Evolutionary conservation across 73 alveolate genomes (phyloP), one percentile per base, ranked within the genome.

Genomic region (Breviolum minutum): DNA sequence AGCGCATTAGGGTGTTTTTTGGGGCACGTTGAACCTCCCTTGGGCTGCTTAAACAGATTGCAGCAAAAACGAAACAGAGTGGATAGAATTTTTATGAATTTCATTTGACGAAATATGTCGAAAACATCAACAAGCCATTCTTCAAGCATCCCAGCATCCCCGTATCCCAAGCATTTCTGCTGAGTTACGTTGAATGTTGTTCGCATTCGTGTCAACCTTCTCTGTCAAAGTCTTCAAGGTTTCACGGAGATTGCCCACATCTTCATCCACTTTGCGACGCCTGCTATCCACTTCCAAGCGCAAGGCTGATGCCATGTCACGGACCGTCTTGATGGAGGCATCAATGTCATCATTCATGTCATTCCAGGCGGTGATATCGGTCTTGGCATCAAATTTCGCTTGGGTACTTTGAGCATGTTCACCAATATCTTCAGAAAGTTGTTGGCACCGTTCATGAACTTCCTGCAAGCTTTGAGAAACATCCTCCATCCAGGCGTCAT

Each of bases 401-500:
- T 94, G 99, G 30, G 94, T 94, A 73, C 84, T 77, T 71, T 94
- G 94, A n/a, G 92, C 94, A 32, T 79, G 99, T 73, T 94, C 94
- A 14, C 94, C 94, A 24, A 79, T 94, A 73, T 94, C 99, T 30
- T 77, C 99, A 63, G 94, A 77, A 30, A 94, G 84, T 30, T 94
- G 99, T 66, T 94, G 99, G 94, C 99, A 94, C 26, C 99, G 92
- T 85, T 94, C 99, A 61, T 79, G 94, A 26, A 94, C 99, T 94
- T 94, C 99, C 70, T 94, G 99, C 84, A 94, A 40, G 71, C 99
- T 94, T 29, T 94, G 99, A 26, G 99, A 94, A 60, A 94, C 99
- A 63, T 94, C 99, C 99, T 94, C 99, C 99, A 94, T 94, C 99
- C 99, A 94, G 40, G 99, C 99, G n/a, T 94, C 99, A 54, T 94